Base-by-base conservation (phyloP, 306 rosid genomes). In the Malus orientalis region DNA sequence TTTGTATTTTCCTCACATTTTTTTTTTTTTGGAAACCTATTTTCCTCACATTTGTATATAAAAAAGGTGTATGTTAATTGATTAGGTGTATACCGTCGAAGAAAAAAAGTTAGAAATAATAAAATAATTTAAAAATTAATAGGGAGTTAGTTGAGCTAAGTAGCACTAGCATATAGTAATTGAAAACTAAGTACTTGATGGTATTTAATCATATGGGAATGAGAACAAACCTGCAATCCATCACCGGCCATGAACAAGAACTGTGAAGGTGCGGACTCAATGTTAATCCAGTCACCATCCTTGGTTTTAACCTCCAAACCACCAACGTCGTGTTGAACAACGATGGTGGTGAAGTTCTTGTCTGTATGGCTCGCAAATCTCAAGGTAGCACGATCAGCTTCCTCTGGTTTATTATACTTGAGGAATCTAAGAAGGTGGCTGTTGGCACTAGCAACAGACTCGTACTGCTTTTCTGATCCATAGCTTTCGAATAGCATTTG, bases 371-470 rank as follows among this genome's bases (percentile, higher is more conserved):
- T 3, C 9, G 55, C 23, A 61, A 74, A 42, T 25, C 77, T 38
- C 45, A 60, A 7, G 29, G 59, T 5, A 5, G 55, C 3, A 4
- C 51, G 67, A 2, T 1, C 55, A 16, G 3, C 18, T 4, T 53
- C 42, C 42, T 25, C 40, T 23, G n/a, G 36, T 11, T 5, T 53
- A 14, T 11, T 64, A 8, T 76, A 76, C 42, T 57, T 67, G 38
- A 67, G 23, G 61, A 75, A 75, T 25, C 79, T 40, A 32, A 75
- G 71, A n/a, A 75, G 71, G 19, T 75, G 72, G 36, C 72, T 65
- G 71, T 75, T 75, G 30, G 49, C 49, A 30, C 47, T 33, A 6
- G 44, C 29, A 4, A 75, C 10, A 6, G 62, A 20, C 19, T 45
- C 62, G 57, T 44, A 75, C 15, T 59, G 71, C 71, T 64, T 32